Evolutionary conservation across 331 rosid species (phyloP).

Genomic region (Acacia concinna): DNA sequence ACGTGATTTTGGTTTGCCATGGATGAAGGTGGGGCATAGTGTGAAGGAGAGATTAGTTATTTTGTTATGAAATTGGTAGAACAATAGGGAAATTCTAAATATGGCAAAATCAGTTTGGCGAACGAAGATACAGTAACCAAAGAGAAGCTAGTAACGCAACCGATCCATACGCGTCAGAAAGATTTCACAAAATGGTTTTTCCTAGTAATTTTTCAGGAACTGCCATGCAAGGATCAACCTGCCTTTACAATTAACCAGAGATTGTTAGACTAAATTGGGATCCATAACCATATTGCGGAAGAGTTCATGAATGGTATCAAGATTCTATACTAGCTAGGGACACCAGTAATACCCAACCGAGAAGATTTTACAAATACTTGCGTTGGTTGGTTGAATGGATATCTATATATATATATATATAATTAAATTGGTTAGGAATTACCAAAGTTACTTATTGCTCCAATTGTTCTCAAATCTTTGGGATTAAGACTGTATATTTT

Average conservation of each 20-base stretch:
- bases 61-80: not conserved
- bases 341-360: not conserved
- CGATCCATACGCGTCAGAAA: not conserved
- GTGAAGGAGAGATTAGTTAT: not conserved
- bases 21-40: not conserved
- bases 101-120: conserved; percentile 32
- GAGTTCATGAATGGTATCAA: not conserved
- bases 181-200: not conserved
- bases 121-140: not conserved
- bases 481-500: not conserved
- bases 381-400: not conserved
- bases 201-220: not conserved
- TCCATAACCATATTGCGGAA: not conserved
- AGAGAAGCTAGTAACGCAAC: not conserved
- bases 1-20: not conserved
- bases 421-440: not conserved
- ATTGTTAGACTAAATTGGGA: not conserved
- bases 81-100: conserved; percentile 16
- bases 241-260: not conserved
- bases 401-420: not conserved
- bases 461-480: not conserved
- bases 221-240: not conserved
- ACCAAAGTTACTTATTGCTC: not conserved
- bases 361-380: not conserved
- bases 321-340: not conserved